Evolutionary conservation across 2,329 filamentous ascomycete species (phyloP), one percentile per base, ranked within the genome.

Genomic region (Aspergillus sergii): DNA sequence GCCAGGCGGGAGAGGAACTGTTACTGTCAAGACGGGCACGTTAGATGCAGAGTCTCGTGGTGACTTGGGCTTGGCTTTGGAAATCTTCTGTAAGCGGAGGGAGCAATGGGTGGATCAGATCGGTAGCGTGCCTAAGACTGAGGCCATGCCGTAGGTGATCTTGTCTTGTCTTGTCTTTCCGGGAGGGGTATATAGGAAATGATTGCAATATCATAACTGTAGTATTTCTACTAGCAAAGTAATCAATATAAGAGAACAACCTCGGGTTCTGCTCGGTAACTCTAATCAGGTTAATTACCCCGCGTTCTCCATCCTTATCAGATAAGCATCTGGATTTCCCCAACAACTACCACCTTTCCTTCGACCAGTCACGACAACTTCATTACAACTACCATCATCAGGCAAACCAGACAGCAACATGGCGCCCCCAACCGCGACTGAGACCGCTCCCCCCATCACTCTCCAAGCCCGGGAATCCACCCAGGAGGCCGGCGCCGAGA

Each of bases 371-470:
- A 36, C 14, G 5, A 16, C 34, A 36, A 36, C 12, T 36, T 16
- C 34, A 36, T 36, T 2, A 14, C 34, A 43, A 11, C 19, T 43
- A 21, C 41, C 19, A 21, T 43, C 41, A 1, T 10, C 41, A 6
- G 9, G 4, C 16, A 43, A 43, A 43, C 34, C 14, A 36, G 34
- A 43, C 10, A 43, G n/a, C 16, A 43, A 43, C 21, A 76, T 76
- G 73, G 64, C 73, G 59, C 71, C 73, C 57, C 70, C 74, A 36
- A 69, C 73, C 43, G 60, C 69, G 19, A 76, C 71, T 28, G 71
- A 73, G 56, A 71, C 70, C 4, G 48, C 65, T 10, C 41, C 66
- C 28, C 28, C 59, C 28, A 46, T 66, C 19, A 65, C 61, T 16
- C 48, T 70, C 36, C 62, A 70, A 28, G 61, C 70, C 23, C 68